phyloP scores from a whole-genome alignment of 2,329 filamentous ascomycete genomes.

The Elsinoe perseae region DNA sequence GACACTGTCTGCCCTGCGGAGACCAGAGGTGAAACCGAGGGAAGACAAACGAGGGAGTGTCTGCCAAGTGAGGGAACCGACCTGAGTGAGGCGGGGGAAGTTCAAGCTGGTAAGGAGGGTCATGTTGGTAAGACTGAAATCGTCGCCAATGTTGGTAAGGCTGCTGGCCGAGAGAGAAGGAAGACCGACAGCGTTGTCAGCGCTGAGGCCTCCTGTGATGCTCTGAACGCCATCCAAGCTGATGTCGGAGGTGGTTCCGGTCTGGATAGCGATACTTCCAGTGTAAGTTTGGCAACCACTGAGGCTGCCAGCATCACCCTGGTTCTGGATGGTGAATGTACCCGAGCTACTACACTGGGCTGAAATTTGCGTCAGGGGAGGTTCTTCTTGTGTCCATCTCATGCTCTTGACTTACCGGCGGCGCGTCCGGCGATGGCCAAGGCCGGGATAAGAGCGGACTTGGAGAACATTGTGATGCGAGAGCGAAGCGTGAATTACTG shows the following conservation, averaged over 20 bases:
- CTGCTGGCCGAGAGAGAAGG: conserved; percentile 54
- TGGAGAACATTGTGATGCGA: conserved; percentile 42
- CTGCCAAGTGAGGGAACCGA: conserved; percentile 62
- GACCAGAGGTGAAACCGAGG: conserved; percentile 54
- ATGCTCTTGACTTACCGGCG: conserved; percentile 37
- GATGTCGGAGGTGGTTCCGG: conserved; percentile 50
- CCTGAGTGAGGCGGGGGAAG: conserved; percentile 57
- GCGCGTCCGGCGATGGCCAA: conserved; percentile 47
- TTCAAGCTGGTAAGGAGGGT: conserved; percentile 60
- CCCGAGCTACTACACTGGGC: conserved; percentile 36
- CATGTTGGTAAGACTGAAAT: conserved; percentile 62
- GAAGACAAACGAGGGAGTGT: conserved; percentile 59
- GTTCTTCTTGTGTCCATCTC: neutral
- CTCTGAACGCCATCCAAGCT: conserved; percentile 53
- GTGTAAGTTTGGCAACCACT: conserved; percentile 59
- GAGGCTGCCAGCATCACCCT: conserved; percentile 53
- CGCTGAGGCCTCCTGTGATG: conserved; percentile 51
- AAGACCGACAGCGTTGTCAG: conserved; percentile 51
- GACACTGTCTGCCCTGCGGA: conserved; percentile 62
- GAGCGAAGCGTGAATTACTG: conserved; percentile 12
- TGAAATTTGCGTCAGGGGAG: conserved; percentile 17
- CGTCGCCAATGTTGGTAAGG: conserved; percentile 58
- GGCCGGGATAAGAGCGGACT: conserved; percentile 50
- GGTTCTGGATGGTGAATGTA: conserved; percentile 52
- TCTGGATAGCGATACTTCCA: conserved; percentile 60